A percentile compares a stretch with the other conserved stretches of the same genome.
These are phyloP conservation scores for Aureobasidium sp. DNA, from an alignment of 2,329 filamentous ascomycete genomes.

Conservation along the genomic window DNA sequence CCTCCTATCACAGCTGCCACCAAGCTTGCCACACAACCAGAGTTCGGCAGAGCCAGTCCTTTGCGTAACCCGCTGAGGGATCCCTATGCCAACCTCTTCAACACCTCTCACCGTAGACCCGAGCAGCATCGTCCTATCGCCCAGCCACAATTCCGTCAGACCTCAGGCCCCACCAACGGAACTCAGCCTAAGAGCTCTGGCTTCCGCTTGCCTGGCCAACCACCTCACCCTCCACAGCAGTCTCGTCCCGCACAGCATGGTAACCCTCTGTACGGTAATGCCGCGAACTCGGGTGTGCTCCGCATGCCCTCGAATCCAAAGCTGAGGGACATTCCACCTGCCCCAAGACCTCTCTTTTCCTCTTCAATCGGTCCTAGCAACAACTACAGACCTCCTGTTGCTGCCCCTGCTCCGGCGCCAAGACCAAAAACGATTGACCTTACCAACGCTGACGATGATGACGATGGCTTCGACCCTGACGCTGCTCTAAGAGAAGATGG, in stretches of 20 bases:
- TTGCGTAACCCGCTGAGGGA: conserved; percentile 41
- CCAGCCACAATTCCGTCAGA: conserved; percentile 12
- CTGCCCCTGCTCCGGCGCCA: conserved; percentile 21
- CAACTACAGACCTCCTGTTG: conserved; percentile 43
- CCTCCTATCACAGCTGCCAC: not conserved
- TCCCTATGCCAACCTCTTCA: conserved; percentile 40
- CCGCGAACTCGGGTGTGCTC: conserved; percentile 26
- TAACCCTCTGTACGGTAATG: conserved; percentile 1
- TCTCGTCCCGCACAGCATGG: conserved; percentile 10
- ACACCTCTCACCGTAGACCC: conserved; percentile 33
- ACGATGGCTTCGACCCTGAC: conserved; percentile 43
- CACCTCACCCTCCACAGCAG: conserved; percentile 1
- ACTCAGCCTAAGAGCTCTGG: not conserved
- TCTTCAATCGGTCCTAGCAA: conserved; percentile 33
- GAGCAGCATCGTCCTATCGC: conserved; percentile 16
- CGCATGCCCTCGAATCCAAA: conserved; percentile 42
- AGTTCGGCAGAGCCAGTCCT: conserved; percentile 55
- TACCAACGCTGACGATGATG: conserved; percentile 33
- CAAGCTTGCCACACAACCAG: conserved; percentile 26
- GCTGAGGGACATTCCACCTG: conserved; percentile 42
- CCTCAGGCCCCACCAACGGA: not conserved
- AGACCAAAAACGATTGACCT: conserved; percentile 42
- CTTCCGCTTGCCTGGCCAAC: conserved; percentile 25
- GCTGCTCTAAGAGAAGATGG: conserved; percentile 38
- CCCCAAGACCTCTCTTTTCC: conserved; percentile 47